These are phyloP conservation scores for Huntiella moniliformis DNA, from an alignment of 2,329 filamentous ascomycete genomes.

Conservation along the genomic window DNA sequence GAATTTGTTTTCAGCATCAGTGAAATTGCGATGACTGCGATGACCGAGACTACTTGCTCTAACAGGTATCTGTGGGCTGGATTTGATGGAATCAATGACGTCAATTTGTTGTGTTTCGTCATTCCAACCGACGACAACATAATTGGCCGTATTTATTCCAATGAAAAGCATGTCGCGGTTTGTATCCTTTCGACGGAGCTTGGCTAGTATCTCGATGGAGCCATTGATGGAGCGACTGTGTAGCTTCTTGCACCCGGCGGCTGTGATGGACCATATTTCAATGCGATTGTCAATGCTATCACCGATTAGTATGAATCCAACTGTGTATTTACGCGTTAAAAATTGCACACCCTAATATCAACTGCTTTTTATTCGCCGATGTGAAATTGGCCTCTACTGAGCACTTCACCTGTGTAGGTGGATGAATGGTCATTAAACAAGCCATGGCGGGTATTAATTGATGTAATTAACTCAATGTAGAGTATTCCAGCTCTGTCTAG, in stretches of 20 bases:
- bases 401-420: constrained; percentile 78
- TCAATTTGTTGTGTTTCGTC: constrained; percentile 30
- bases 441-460: constrained; percentile 44
- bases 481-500: not conserved
- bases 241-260: constrained; percentile 44
- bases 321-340: no score
- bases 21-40: constrained; percentile 53
- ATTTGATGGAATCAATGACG: constrained; percentile 31
- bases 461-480: not conserved
- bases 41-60: no score
- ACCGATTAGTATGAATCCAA: constrained; percentile 15
- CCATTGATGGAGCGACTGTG: constrained; percentile 62
- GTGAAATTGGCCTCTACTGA: constrained; percentile 67
- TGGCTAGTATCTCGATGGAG: constrained; percentile 68
- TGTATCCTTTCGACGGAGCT: constrained; percentile 55
- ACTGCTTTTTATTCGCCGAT: constrained; percentile 53
- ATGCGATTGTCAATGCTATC: constrained; percentile 64
- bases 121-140: constrained; percentile 83
- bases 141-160: constrained; percentile 74
- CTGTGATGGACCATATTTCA: constrained; percentile 57
- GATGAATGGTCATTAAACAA: constrained; percentile 85
- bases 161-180: constrained; percentile 74
- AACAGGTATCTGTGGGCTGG: constrained; percentile 25
- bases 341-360: constrained; percentile 66
- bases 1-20: constrained; percentile 57